Percentiles rank a stretch among this genome's conserved stretches.
Evolutionary conservation across 306 rosid species (phyloP).

Genomic region (Glycyrrhiza uralensis): DNA sequence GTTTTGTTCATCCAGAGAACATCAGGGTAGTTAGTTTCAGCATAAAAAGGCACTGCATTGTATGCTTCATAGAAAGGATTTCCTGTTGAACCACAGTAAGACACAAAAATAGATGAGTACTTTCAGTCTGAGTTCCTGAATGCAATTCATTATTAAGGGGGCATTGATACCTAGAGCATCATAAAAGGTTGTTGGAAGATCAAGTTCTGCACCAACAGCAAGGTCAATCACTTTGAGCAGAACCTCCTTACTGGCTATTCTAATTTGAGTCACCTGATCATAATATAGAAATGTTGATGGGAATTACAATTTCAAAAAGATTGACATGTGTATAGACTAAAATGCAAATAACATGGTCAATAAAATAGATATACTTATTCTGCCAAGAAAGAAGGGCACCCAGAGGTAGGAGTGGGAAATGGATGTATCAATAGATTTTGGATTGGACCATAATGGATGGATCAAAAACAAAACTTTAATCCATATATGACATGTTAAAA

Average conservation of each 20-base stretch:
- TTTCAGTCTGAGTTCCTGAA: conserved; percentile 22
- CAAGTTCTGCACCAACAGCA: conserved; percentile 69
- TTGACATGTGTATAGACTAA: background rate
- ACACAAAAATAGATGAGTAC: conserved; percentile 22
- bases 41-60: conserved; percentile 44
- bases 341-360: conserved; percentile 6
- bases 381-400: background rate
- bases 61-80: conserved; percentile 81
- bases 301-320: conserved; percentile 17
- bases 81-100: conserved; percentile 54
- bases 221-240: conserved; percentile 59
- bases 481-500: background rate
- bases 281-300: conserved; percentile 12
- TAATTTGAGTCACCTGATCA: conserved; percentile 82
- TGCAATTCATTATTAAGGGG: conserved; percentile 12
- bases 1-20: conserved; percentile 59
- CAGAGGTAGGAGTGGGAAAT: background rate
- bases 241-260: conserved; percentile 58
- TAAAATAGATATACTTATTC: background rate
- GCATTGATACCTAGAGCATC: conserved; percentile 65
- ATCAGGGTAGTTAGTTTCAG: conserved; percentile 71
- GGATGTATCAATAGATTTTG: background rate
- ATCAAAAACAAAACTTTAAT: background rate
- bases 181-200: conserved; percentile 59
- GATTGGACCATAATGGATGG: background rate